phyloP scores from a whole-genome alignment of 2,329 filamentous ascomycete genomes.

The Calonectria pseudoreteaudii region DNA sequence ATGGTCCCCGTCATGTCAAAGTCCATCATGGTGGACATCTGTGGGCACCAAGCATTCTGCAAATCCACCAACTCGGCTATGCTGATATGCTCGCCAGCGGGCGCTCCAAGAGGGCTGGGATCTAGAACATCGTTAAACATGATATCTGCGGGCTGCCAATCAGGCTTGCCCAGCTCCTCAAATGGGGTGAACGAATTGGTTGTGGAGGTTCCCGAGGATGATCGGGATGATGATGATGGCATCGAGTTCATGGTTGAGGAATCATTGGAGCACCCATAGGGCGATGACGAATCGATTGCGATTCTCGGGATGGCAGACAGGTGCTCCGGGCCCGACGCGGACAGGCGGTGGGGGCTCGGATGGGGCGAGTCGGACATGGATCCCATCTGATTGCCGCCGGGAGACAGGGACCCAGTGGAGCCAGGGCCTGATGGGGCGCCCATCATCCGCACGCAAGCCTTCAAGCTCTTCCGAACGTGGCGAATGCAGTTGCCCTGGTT shows the following conservation, averaged over 20 bases:
- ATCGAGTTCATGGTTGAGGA: slow-evolving; percentile 31
- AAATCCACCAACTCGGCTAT: slow-evolving; percentile 39
- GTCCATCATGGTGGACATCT: slow-evolving; percentile 45
- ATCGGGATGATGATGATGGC: slow-evolving; percentile 37
- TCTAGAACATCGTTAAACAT: slow-evolving; percentile 40
- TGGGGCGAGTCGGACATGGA: slow-evolving; percentile 40
- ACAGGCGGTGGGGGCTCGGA: slow-evolving; percentile 13
- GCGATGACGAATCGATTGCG: slow-evolving; percentile 22
- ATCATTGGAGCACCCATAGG: slow-evolving; percentile 32
- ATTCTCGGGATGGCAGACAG: slow-evolving; percentile 22
- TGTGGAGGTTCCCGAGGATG: slow-evolving; percentile 35
- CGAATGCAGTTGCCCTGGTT: slow-evolving; percentile 40
- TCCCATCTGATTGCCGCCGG: slow-evolving; percentile 28
- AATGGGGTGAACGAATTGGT: slow-evolving; percentile 39
- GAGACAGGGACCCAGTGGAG: slow-evolving; percentile 34
- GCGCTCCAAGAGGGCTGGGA: slow-evolving; percentile 29
- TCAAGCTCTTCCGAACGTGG: slow-evolving; percentile 45
- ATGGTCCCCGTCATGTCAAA: slow-evolving; percentile 42
- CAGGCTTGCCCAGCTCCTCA: slow-evolving; percentile 37
- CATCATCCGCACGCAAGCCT: slow-evolving; percentile 40
- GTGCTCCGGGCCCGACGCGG: slow-evolving; percentile 9
- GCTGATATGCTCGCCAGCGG: slow-evolving; percentile 35
- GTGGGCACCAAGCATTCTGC: slow-evolving; percentile 45
- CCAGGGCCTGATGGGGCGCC: slow-evolving; percentile 29
- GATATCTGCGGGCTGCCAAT: slow-evolving; percentile 40